Evolutionary conservation across 2,329 filamentous ascomycete species (phyloP), one percentile per base, ranked within the genome.

Genomic region (Rugonectria rugulosa): DNA sequence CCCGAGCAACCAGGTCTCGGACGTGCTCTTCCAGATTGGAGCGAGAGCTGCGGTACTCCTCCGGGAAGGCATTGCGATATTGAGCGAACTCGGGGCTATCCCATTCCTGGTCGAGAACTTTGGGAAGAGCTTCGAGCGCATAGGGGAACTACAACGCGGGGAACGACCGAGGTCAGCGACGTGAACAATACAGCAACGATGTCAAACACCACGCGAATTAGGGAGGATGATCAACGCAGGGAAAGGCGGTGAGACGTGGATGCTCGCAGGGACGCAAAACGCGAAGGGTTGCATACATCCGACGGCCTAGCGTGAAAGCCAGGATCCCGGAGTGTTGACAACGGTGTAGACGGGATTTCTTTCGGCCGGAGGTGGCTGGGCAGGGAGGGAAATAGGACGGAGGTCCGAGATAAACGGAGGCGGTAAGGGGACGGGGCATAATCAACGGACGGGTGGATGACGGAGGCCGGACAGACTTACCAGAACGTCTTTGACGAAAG

Each of bases 401-500:
- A 61, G 57, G 53, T 51, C 60, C 63, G 62, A 54, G 45, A 54
- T 45, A 40, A 56, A 60, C 57, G 60, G 55, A 57, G 57, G 62
- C 49, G 48, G 60, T 58, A 51, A 53, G 47, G 58, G 42, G 21
- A 50, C 36, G 29, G 47, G 46, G 29, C 17, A 57, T 53, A 50
- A 20, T n/a, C 11, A 23, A 53, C 57, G 49, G 50, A 32, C 48
- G 50, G 49, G 46, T 57, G 44, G 34, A 56, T 38, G 59, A 56
- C 53, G 42, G 50, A 58, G 58, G 44, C 40, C 40, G 60, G 51
- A 59, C 56, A 61, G 58, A 77, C 89, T 84, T 85, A 93, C 90
- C 77, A 93, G 79, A 62, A 90, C 85, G 72, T 92, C 88, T 77
- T 91, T 91, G 75, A 93, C 90, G 75, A 93, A 93, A 65, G 88